Percentiles rank a stretch among this genome's conserved stretches.
phyloP scores from a whole-genome alignment of 768 basidiomycete genomes.

The Mycena alexandri region DNA sequence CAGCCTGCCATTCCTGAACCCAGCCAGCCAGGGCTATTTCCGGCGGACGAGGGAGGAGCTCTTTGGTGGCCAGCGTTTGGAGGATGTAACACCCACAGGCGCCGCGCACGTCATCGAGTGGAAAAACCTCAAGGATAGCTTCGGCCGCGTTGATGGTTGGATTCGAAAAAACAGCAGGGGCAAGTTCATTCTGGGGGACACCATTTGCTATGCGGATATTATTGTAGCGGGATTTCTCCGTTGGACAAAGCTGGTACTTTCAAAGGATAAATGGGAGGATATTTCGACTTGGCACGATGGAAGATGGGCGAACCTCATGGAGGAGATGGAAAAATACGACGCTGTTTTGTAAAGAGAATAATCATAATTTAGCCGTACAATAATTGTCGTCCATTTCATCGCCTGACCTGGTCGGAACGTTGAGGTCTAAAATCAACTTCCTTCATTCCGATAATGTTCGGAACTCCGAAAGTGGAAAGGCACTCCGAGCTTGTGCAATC shows the following conservation, averaged over 20 bases:
- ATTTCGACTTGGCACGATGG: conserved; percentile 26
- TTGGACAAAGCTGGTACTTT: conserved; percentile 24
- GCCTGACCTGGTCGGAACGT: too few species aligned
- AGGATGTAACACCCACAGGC: conserved; percentile 46
- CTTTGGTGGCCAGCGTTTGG: conserved; percentile 47
- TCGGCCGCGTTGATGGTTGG: conserved; percentile 48
- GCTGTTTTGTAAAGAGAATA: not conserved
- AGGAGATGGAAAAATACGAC: conserved; percentile 26
- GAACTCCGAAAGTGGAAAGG: too few species aligned
- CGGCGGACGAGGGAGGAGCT: conserved; percentile 48
- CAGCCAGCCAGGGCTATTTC: conserved; percentile 55
- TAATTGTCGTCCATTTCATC: too few species aligned
- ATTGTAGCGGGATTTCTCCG: conserved; percentile 22
- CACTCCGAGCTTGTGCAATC: too few species aligned
- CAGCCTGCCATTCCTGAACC: conserved; percentile 45
- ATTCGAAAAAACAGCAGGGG: conserved; percentile 46
- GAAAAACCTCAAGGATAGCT: conserved; percentile 50
- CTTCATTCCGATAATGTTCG: too few species aligned
- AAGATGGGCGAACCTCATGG: conserved; percentile 27
- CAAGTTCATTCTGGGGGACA: conserved; percentile 52
- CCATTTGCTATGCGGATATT: conserved; percentile 30
- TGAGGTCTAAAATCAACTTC: too few species aligned
- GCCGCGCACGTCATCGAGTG: conserved; percentile 51
- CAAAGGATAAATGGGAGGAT: conserved; percentile 25
- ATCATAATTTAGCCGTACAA: too few species aligned